Conservation (phyloP, 306 rosid species). For the Citrullus mucosospermus region DNA sequence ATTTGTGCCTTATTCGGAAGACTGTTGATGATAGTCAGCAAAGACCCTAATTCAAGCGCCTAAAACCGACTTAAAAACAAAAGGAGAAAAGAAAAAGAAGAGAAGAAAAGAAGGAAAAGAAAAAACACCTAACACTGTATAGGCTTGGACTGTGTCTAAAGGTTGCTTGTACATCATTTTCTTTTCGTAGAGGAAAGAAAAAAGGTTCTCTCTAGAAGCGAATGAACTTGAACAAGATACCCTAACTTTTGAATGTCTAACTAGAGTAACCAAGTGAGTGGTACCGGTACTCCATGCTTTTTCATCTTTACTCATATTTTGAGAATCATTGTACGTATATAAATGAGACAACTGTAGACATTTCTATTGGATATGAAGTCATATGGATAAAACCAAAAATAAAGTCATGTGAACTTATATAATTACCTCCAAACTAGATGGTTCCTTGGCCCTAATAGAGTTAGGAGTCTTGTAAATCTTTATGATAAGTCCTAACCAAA, state of each 20-base stretch:
- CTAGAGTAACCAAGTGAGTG: neutral
- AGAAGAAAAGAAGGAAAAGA: neutral
- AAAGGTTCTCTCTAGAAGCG: neutral
- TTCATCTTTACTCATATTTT: neutral
- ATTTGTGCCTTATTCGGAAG: neutral
- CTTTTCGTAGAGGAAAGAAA: neutral
- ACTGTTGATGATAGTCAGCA: neutral
- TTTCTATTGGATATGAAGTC: too few species aligned
- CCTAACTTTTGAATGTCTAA: neutral
- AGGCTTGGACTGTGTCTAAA: neutral
- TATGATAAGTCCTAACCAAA: neutral
- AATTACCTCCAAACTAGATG: too few species aligned
- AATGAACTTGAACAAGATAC: neutral
- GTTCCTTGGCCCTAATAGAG: too few species aligned
- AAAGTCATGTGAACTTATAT: too few species aligned
- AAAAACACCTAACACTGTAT: neutral
- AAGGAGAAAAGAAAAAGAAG: too few species aligned
- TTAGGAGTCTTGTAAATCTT: neutral
- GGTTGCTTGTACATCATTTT: neutral
- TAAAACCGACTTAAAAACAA: neutral
- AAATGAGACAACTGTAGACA: too few species aligned
- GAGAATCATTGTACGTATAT: neutral
- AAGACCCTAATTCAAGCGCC: constrained; percentile 3
- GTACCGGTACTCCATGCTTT: neutral
- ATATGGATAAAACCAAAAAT: too few species aligned